Percentiles rank a stretch among this genome's conserved stretches.
Conservation (phyloP, 768 basidiomycete species). For the Leucocoprinus sp. region DNA sequence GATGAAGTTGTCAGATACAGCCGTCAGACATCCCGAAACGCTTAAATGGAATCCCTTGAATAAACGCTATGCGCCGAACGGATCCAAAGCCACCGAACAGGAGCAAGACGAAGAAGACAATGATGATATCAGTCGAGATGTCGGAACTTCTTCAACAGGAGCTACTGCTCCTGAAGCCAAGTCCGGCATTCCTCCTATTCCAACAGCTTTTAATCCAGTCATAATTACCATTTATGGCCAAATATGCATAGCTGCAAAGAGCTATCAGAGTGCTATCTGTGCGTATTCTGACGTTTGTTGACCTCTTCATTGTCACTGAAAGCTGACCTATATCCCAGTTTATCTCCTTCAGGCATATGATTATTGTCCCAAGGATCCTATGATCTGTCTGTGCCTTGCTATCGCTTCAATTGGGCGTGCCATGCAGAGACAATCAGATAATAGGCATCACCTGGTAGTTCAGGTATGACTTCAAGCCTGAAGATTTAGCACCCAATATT, state of each 20-base stretch:
- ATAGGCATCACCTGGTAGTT: constrained; percentile 80
- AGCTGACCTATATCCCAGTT: constrained; percentile 34
- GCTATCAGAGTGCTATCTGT: constrained; percentile 91
- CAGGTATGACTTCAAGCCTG: constrained; percentile 32
- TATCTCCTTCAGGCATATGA: constrained; percentile 88
- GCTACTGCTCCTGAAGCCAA: constrained; percentile 7
- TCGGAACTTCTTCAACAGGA: constrained; percentile 12
- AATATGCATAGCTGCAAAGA: constrained; percentile 74
- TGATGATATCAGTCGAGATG: constrained; percentile 25
- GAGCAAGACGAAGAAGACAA: constrained; percentile 24
- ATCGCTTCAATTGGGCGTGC: constrained; percentile 84
- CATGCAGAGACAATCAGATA: constrained; percentile 92
- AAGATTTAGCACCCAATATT: background rate
- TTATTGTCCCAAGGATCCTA: constrained; percentile 72
- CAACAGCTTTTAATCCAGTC: constrained; percentile 66
- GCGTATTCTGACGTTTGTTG: constrained; percentile 20
- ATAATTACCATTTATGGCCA: constrained; percentile 74
- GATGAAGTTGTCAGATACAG: constrained; percentile 58
- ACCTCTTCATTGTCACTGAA: constrained; percentile 1
- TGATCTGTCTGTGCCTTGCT: constrained; percentile 76
- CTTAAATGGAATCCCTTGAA: constrained; percentile 54
- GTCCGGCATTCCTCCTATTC: constrained; percentile 29
- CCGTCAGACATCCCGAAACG: constrained; percentile 52
- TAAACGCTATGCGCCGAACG: constrained; percentile 46
- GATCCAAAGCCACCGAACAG: constrained; percentile 26